Evolutionary conservation across 352 stramenopile genomes (phyloP).

Genomic region (Globisporangium radiosum): DNA sequence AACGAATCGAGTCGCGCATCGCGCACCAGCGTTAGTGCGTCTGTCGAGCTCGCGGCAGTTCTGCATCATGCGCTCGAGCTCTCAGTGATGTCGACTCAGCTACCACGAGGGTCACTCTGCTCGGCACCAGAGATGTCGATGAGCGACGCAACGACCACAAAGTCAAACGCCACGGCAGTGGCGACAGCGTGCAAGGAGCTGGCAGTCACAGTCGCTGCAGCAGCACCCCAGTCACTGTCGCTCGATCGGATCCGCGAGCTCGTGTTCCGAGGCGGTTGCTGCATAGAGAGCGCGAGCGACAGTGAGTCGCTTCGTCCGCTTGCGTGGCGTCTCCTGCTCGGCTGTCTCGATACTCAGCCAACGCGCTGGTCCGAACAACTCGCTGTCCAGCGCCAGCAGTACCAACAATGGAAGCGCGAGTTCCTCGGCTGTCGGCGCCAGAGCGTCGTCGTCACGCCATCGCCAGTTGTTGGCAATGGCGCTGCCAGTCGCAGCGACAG

Average conservation of each 20-base stretch:
- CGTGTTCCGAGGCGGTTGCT: conserved; percentile 9
- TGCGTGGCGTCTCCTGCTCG: conserved; percentile 37
- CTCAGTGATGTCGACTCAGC: not conserved
- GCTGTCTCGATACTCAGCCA: conserved; percentile 18
- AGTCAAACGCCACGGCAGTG: not conserved
- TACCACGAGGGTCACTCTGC: not conserved
- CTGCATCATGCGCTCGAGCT: not conserved
- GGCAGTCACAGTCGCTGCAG: not conserved
- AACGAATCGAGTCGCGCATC: not conserved
- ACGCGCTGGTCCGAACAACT: conserved; percentile 18
- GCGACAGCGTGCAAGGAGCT: no score
- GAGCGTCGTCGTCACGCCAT: not conserved
- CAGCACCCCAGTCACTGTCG: conserved; percentile 5
- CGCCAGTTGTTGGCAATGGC: not conserved
- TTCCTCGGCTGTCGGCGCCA: conserved; percentile 19
- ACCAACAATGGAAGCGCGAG: conserved; percentile 28
- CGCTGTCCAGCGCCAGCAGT: conserved; percentile 16
- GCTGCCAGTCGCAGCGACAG: no score
- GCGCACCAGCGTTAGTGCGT: not conserved
- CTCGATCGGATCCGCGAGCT: conserved; percentile 19
- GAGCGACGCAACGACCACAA: not conserved
- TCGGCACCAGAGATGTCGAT: not conserved
- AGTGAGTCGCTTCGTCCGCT: conserved; percentile 15
- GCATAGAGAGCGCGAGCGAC: not conserved
- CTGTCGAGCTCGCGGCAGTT: not conserved